Evolutionary conservation across 2,329 filamentous ascomycete genomes (phyloP), one percentile per base, ranked within the genome.

Genomic region (Pestalotiopsis sp.): DNA sequence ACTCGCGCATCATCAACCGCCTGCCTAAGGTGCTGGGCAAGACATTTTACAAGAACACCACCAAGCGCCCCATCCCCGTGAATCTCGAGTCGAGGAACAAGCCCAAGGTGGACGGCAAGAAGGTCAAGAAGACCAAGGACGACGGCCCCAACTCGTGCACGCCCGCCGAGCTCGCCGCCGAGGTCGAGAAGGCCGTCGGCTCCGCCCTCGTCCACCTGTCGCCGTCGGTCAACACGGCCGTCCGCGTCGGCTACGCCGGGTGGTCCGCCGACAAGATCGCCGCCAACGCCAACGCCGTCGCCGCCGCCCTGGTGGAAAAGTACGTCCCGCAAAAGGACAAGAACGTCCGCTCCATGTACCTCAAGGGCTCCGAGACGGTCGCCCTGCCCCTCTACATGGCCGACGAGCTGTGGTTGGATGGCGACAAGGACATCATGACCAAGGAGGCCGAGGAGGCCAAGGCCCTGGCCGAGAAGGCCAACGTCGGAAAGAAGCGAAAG

Each of bases 361-460:
- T 99, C 85, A 99, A 98, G 87, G 93, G 94, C 3, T 92, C 93
- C 36, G 90, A 93, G 77, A 97, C 95, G 4, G 92, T 91, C 70
- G 92, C 95, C 9, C 86, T 99, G 76, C 96, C 96, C n/a, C 91
- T 99, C 78, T 99, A 94, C 93, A 84, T 97, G 77, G 93, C 95
- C 4, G 92, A 94, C 74, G 94, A 98, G 85, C 86, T 99, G 72
- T 99, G 96, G 94, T 81, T 91, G 17, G 93, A 96, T 72, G 61
- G 52, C 2, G 87, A 90, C 70, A 91, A 93, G 71, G 89, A 92
- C 76, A 89, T 97, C 6, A 83, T 96, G 45, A 83, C 86, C 72
- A 84, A 86, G 49, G 82, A 79, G 45, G 82, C 85, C 69, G 85
- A 85, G 73, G 77, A 83, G 74, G 78, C 81, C 27, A 85, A 84